Evolutionary conservation across 1,284 basidiomycete genomes (phyloP), one percentile per base, ranked within the genome.

Genomic region (Fomes fomentarius): DNA sequence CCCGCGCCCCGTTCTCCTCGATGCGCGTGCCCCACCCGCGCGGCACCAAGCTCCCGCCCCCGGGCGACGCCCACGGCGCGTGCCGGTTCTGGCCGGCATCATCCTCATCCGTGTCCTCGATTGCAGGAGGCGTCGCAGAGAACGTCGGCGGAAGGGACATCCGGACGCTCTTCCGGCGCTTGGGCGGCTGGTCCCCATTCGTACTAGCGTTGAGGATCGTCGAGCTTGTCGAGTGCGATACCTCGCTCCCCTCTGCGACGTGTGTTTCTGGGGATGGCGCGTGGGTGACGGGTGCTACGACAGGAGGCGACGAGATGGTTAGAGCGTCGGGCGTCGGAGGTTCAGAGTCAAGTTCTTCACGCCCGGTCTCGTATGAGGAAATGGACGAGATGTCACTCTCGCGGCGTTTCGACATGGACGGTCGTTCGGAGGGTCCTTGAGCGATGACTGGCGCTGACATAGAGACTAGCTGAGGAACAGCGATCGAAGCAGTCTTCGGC

Each of bases 101-200:
- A 47, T 87, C 80, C 31, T 81, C 78, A 45, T 80, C 77, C n/a
- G 83, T 77, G 44, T 87, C 80, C 39, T 82, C 78, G 31, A 82
- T 64, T 28, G 83, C 82, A 38, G 87, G 87, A 15, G 88, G 87
- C 3, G 86, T 81, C 1, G 84, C 73, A 24, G 85, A 86, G 68
- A 86, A 89, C 24, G 85, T 88, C 1, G 89, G 89, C 50, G 83
- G 78, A 31, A 89, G 69, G 24, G 85, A 87, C 52, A 91, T 84
- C 9, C 89, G 76, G 31, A 91, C 89, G 63, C 85, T 89, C 72
- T 91, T 91, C 54, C 87, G 72, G 33, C 85, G 75, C 38, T 71
- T 69, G 2, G 79, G 74, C 1, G 63, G 40, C 42, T 39, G 39
- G 42, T 25, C 26, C 4, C 19, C n/a, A n/a, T n/a, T 37, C 2